These are phyloP conservation scores for Komagataea norvegica DNA, from an alignment of 1,139 yeast species.

Conservation along the genomic window DNA sequence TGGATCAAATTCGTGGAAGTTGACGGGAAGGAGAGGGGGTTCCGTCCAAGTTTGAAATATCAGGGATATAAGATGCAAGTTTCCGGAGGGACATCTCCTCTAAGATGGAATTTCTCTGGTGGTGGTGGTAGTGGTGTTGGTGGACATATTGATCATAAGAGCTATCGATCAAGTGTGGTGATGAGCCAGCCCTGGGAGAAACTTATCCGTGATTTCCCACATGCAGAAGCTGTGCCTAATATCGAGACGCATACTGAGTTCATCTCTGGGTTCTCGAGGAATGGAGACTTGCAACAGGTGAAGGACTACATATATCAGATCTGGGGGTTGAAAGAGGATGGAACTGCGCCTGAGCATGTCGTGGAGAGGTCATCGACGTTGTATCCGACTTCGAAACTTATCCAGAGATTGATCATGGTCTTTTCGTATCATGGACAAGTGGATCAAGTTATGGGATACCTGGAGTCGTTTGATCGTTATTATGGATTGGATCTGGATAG, in stretches of 20 bases:
- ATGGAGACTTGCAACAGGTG: constrained; percentile 17
- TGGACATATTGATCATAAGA: neutral
- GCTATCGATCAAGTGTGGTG: neutral
- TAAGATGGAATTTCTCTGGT: constrained; percentile 6
- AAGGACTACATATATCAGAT: constrained; percentile 16
- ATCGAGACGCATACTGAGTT: constrained; percentile 19
- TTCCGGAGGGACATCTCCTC: constrained; percentile 16
- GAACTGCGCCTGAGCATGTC: constrained; percentile 4
- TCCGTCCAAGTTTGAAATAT: constrained; percentile 11
- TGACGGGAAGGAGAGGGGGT: constrained; percentile 3
- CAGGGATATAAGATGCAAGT: constrained; percentile 16
- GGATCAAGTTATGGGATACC: constrained; percentile 13
- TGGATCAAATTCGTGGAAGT: constrained; percentile 5
- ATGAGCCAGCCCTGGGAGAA: constrained; percentile 4
- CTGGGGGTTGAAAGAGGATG: constrained; percentile 19
- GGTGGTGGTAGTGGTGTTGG: neutral
- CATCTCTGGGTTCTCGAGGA: constrained; percentile 19
- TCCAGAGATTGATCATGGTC: constrained; percentile 14
- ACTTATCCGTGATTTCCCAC: constrained; percentile 6
- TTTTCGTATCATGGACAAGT: constrained; percentile 16
- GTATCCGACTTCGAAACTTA: constrained; percentile 19
- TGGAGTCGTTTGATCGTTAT: constrained; percentile 14
- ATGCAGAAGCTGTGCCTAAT: constrained; percentile 11
- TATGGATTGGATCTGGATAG: constrained; percentile 13
- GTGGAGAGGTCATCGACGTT: constrained; percentile 12